These are phyloP conservation scores for Deuterostichococcus epilithicus DNA, from an alignment of 139 green algal genomes.

Conservation along the genomic window DNA sequence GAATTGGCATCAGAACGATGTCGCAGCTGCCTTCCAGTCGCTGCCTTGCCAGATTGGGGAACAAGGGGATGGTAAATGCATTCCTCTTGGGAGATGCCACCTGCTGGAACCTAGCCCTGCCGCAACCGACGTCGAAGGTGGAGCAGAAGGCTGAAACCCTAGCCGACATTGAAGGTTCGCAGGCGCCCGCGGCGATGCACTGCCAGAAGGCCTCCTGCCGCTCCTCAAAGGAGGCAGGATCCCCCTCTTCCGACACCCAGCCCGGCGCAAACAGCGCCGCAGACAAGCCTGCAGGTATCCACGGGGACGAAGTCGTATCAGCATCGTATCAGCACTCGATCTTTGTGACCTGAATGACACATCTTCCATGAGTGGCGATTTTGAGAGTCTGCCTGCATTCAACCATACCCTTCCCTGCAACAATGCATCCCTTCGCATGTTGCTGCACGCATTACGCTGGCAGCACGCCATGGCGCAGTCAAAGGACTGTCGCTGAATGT, in stretches of 20 bases:
- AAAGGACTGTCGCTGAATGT: neutral
- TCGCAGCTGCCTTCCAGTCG: no score
- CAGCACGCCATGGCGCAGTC: neutral
- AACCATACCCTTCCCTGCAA: neutral
- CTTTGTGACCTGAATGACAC: neutral
- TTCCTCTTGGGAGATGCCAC: no score
- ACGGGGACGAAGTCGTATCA: neutral
- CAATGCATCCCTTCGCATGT: neutral
- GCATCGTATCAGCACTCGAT: neutral
- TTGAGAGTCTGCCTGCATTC: no score
- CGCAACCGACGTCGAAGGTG: neutral
- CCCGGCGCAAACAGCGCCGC: conserved; percentile 55
- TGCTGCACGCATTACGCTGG: neutral
- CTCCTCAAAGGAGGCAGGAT: neutral
- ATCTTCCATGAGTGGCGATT: no score
- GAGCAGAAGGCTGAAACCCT: neutral
- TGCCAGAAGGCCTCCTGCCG: neutral
- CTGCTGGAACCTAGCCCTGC: no score
- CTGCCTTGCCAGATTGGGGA: no score
- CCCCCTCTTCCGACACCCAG: conserved; percentile 51
- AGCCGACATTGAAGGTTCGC: neutral
- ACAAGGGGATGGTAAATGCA: no score
- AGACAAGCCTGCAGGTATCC: conserved; percentile 25
- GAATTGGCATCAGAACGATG: no score
- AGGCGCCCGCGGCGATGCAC: neutral